Evolutionary conservation across 116 monocot species (phyloP).

Genomic region (Posidonia oceanica): DNA sequence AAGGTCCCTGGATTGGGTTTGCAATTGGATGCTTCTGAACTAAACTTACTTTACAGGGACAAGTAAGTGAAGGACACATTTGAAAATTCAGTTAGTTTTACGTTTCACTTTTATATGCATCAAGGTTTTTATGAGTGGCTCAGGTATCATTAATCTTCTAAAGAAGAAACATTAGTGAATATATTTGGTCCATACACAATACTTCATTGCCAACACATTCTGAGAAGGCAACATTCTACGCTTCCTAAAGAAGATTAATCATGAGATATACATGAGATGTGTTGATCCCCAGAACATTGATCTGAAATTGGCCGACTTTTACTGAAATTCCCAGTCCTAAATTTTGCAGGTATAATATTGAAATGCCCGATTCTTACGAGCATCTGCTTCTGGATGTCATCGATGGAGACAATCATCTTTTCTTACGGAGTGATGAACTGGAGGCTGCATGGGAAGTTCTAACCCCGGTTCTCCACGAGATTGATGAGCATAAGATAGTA

Average conservation of each 20-base stretch:
- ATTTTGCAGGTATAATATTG: conserved; percentile 55
- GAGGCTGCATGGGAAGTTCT: conserved; percentile 68
- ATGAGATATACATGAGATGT: too few relatives aligned
- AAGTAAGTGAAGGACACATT: conserved; percentile 28
- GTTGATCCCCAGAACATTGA: not conserved
- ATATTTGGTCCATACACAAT: too few relatives aligned
- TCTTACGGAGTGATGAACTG: conserved; percentile 77
- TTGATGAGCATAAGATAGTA: conserved; percentile 45
- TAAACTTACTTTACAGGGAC: conserved; percentile 76
- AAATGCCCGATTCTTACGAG: conserved; percentile 84
- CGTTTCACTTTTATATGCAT: not conserved
- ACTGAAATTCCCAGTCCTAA: not conserved
- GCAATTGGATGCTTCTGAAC: conserved; percentile 78
- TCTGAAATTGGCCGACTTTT: not conserved
- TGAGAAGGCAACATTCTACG: too few relatives aligned
- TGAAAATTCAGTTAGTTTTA: not conserved
- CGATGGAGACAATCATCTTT: conserved; percentile 80
- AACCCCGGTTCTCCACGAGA: conserved; percentile 43
- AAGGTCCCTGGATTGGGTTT: conserved; percentile 80
- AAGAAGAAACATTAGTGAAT: too few relatives aligned
- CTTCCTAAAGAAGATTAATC: too few relatives aligned
- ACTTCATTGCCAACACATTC: too few relatives aligned
- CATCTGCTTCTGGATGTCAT: conserved; percentile 77
- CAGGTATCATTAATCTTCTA: too few relatives aligned
- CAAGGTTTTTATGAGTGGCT: not conserved